phyloP scores from a whole-genome alignment of 257 asterid genomes.

The Przewalskia tangutica region DNA sequence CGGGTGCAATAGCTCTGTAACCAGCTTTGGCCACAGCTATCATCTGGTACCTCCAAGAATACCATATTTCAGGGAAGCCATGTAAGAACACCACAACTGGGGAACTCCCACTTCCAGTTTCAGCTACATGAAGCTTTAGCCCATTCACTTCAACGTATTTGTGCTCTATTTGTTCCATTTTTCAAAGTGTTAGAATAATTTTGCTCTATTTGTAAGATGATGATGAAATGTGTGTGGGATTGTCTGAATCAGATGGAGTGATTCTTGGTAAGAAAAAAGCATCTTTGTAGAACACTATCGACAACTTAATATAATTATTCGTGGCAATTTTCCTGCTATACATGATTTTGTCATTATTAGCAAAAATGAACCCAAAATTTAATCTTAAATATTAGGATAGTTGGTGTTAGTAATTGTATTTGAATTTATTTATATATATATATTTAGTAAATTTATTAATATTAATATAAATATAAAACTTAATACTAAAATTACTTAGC shows the following conservation, averaged over 20 bases:
- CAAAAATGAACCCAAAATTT: not conserved
- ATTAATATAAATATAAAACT: too few relatives aligned
- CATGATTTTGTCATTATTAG: not conserved
- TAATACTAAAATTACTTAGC: too few relatives aligned
- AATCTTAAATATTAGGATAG: too few relatives aligned
- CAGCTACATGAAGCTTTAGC: slow-evolving; percentile 44
- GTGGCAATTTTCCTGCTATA: not conserved
- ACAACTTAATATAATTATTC: not conserved
- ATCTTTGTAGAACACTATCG: not conserved
- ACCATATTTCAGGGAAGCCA: slow-evolving; percentile 51
- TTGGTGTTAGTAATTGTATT: too few relatives aligned
- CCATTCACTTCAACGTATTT: slow-evolving; percentile 25
- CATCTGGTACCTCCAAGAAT: slow-evolving; percentile 49
- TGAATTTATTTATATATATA: too few relatives aligned
- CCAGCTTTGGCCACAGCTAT: slow-evolving; percentile 34
- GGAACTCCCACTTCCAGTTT: slow-evolving; percentile 20
- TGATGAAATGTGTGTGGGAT: not conserved
- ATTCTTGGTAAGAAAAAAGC: not conserved
- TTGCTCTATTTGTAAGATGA: not conserved
- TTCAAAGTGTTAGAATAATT: not conserved
- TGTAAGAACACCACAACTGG: slow-evolving; percentile 37
- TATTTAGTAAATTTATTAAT: too few relatives aligned
- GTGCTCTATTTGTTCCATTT: slow-evolving; percentile 33
- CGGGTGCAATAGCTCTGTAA: slow-evolving; percentile 46
- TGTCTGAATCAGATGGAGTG: not conserved